Conservation (phyloP, 805 yeast species). For the Teunomyces pallodes region DNA sequence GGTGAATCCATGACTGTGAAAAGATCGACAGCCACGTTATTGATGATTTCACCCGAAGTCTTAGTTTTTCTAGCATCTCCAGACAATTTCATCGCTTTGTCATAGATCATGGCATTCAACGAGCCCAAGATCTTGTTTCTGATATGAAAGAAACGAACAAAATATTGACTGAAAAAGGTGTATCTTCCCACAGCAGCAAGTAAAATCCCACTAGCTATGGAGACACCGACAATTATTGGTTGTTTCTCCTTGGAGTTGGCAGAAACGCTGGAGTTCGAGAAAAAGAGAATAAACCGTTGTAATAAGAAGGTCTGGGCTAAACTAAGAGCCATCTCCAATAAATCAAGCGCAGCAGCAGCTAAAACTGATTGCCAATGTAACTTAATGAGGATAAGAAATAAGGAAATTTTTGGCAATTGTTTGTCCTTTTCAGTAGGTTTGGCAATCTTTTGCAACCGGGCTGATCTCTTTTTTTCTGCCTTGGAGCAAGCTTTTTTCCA, state of each 20-base stretch:
- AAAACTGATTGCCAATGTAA: constrained; percentile 1
- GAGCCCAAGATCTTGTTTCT: constrained; percentile 41
- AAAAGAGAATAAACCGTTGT: constrained; percentile 14
- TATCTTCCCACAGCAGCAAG: constrained; percentile 9
- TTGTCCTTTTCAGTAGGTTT: constrained; percentile 5
- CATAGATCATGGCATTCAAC: constrained; percentile 63
- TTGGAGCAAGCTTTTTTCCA: constrained; percentile 1
- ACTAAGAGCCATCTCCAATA: constrained; percentile 18
- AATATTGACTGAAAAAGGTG: constrained; percentile 18
- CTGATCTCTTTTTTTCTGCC: constrained; percentile 3
- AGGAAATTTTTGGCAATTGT: constrained; percentile 4
- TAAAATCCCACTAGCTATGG: constrained; percentile 12
- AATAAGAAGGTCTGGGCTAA: constrained; percentile 10
- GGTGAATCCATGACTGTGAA: constrained; percentile 58
- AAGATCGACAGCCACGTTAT: constrained; percentile 76
- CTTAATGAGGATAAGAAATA: constrained; percentile 6
- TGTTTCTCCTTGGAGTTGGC: constrained; percentile 5
- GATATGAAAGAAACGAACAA: constrained; percentile 12
- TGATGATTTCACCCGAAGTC: constrained; percentile 78
- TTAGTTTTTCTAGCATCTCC: constrained; percentile 57
- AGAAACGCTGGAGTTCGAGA: constrained; percentile 4
- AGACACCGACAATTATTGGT: constrained; percentile 15
- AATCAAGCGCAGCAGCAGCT: neutral
- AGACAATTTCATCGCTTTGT: constrained; percentile 68
- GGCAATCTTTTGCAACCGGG: neutral